Percentiles rank a stretch among this genome's conserved stretches.
Conservation (phyloP, 176 grass and related monocot species). For the Aechmea fasciata region DNA sequence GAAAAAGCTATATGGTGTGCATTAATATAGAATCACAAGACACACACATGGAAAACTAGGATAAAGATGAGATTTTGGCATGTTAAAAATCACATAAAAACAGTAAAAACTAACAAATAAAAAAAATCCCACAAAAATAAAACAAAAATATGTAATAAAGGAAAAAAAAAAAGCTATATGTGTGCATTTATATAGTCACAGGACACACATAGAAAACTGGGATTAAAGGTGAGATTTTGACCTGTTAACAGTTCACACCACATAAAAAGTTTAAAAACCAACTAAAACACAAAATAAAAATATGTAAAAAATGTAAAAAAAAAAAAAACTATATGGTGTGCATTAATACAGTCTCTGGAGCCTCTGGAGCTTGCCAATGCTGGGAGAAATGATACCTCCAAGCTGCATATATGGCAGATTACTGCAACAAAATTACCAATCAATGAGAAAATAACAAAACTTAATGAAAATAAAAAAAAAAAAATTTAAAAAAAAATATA, state of each 20-base stretch:
- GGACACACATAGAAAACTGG: too few relatives aligned
- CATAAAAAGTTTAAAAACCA: too few relatives aligned
- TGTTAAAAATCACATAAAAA: neutral
- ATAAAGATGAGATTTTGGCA: neutral
- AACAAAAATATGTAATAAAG: too few relatives aligned
- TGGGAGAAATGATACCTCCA: conserved; percentile 62
- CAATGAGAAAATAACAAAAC: conserved; percentile 6
- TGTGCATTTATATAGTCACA: too few relatives aligned
- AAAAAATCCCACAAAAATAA: too few relatives aligned
- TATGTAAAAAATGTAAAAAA: neutral
- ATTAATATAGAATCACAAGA: neutral
- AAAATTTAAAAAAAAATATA: conserved; percentile 2
- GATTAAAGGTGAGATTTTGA: too few relatives aligned
- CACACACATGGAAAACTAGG: neutral
- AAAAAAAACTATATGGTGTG: neutral
- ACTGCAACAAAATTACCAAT: conserved; percentile 28
- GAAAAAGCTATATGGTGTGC: too few relatives aligned
- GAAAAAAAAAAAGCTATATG: too few relatives aligned
- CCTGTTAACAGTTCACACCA: too few relatives aligned
- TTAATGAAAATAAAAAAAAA: conserved; percentile 14
- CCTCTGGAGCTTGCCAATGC: conserved; percentile 71
- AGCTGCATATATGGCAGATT: conserved; percentile 95
- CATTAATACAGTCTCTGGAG: conserved; percentile 67
- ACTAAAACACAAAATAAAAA: neutral
- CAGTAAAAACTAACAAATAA: too few relatives aligned